Conservation (phyloP, 257 asterid species). For the Solanum piurae region DNA sequence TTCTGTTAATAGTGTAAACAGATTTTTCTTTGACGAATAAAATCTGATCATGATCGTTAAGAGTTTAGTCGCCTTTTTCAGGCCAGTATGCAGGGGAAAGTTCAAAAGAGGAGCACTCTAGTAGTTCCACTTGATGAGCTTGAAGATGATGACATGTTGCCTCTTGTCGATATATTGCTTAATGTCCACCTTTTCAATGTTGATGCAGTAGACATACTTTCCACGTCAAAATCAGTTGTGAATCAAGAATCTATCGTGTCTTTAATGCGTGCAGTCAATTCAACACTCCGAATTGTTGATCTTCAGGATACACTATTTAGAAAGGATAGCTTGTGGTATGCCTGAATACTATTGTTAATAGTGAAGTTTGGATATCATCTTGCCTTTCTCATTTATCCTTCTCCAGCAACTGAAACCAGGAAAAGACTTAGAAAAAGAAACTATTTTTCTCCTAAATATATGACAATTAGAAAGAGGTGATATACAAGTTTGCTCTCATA, state of each 20-base stretch:
- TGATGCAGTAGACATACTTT: conserved; percentile 6
- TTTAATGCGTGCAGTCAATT: conserved; percentile 11
- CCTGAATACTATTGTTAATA: not conserved
- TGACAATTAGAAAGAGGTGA: not conserved
- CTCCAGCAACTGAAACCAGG: not conserved
- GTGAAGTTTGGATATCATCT: not conserved
- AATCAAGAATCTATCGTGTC: conserved; percentile 11
- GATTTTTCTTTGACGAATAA: not conserved
- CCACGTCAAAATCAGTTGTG: not conserved
- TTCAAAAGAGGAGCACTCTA: conserved; percentile 5
- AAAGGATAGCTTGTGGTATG: conserved; percentile 25
- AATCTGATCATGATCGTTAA: not conserved
- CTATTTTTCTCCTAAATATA: not conserved
- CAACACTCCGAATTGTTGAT: conserved; percentile 13
- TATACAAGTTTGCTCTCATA: not conserved
- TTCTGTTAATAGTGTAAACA: not conserved
- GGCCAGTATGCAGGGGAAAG: conserved; percentile 9
- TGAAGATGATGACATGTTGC: conserved; percentile 15
- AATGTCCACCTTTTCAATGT: not conserved
- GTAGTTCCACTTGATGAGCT: conserved; percentile 8
- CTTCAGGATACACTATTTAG: conserved; percentile 7
- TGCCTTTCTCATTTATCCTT: not conserved
- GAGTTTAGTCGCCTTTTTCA: not conserved
- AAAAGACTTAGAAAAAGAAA: not conserved
- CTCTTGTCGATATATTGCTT: conserved; percentile 11